Conservation (phyloP, 225 moss, liverwort and hornwort species). For the Physcomitrium patens region DNA sequence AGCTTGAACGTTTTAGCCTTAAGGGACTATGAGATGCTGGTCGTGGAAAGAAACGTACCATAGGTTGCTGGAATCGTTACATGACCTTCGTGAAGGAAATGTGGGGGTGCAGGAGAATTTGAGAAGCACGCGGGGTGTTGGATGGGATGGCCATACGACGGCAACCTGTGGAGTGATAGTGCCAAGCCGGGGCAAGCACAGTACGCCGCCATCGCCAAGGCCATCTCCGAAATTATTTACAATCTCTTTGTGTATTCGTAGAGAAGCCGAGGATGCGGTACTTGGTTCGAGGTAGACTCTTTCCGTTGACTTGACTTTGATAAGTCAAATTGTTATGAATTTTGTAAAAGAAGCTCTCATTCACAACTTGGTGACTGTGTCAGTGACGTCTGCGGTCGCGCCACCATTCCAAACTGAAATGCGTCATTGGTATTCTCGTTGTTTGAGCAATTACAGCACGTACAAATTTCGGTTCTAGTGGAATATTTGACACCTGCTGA, state of each 20-base stretch:
- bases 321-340: background rate
- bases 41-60: no score
- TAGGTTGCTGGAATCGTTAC: no score
- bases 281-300: background rate
- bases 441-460: no score
- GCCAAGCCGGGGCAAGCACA: conserved; percentile 59
- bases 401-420: background rate
- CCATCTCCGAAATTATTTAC: conserved; percentile 31
- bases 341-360: background rate
- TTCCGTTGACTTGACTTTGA: background rate
- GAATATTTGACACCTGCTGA: background rate
- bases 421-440: background rate
- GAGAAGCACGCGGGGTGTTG: conserved; percentile 70
- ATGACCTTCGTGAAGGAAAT: background rate
- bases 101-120: conserved; percentile 45
- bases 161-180: conserved; percentile 58
- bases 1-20: background rate
- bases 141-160: conserved; percentile 67
- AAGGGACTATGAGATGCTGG: background rate
- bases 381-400: background rate
- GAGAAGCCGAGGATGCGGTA: background rate
- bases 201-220: conserved; percentile 55
- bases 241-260: no score
- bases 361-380: no score
- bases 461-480: background rate